A percentile compares a stretch with the other conserved stretches of the same genome.
phyloP scores from a whole-genome alignment of 192 early-diverging fungal genomes.

The Podochytrium sp. region DNA sequence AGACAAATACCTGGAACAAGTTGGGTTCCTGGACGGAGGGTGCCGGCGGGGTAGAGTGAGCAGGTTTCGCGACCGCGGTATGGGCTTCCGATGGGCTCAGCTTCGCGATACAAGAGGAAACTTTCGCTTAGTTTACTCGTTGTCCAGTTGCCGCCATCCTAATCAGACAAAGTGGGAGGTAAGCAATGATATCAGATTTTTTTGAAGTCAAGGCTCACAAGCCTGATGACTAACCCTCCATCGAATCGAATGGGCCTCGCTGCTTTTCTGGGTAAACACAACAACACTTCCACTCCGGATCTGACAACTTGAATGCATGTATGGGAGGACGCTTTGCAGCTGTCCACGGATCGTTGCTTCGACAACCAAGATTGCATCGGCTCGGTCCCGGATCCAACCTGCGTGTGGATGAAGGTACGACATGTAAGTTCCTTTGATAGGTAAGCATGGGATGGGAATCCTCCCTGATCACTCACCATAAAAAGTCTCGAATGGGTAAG shows the following conservation, averaged over 20 bases:
- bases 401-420: not conserved
- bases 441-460: too few species aligned
- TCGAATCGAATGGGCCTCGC: not conserved
- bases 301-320: not conserved
- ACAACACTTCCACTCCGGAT: slow-evolving; percentile 9
- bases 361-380: not conserved
- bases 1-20: not conserved
- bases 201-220: too few species aligned
- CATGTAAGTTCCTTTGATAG: too few species aligned
- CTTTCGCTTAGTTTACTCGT: not conserved
- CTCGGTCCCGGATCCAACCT: not conserved
- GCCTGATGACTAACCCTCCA: slow-evolving; percentile 8
- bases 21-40: not conserved
- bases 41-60: not conserved
- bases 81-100: not conserved
- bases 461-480: not conserved
- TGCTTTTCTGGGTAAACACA: not conserved
- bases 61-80: not conserved
- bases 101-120: not conserved
- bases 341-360: slow-evolving; percentile 1
- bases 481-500: not conserved
- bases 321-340: not conserved
- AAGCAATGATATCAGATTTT: not conserved
- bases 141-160: not conserved
- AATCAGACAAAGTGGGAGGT: not conserved